Base-by-base conservation (phyloP, 192 early-diverging fungal species). In the Pilobolus umbonatus region DNA sequence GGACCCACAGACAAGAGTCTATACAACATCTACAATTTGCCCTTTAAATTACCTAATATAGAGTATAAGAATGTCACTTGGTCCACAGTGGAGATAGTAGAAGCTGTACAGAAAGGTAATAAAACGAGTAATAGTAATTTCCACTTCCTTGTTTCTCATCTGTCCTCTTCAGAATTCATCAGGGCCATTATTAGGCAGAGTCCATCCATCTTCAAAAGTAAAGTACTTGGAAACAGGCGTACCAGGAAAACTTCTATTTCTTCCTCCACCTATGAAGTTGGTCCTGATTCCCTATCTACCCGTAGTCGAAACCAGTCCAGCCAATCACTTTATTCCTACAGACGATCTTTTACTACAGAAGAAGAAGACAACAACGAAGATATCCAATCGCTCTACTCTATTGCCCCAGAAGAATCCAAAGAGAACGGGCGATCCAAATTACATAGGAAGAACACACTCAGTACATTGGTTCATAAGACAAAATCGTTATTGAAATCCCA, bases 11-110 rank as follows among this genome's bases (percentile, higher is more conserved):
- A 86, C 53, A 88, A 85, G 54, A 88, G 85, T 51, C 61, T 91
- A 29, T 80, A 83, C 55, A 87, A 91, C 59, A 40, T 91, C 26
- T 75, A 79, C 51, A 74, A 79, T 59, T 88, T 90, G 69, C 72
- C 82, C 14, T 87, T 91, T 53, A 64, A 55, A n/a, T 69, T 88
- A 60, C 88, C 86, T 10, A 89, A 83, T 9, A 61, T 91, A 21
- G 88, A 89, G 64, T 91, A 88, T 62, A 75, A 80, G 22, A 90
- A 89, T 63, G 83, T 73, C 52, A 90, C 86, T 1, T 91, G 89
- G 88, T 76, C 83, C 17, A 87, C 80, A 75, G 68, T 76, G 15
- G 87, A 90, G 29, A 71, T 90, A 44, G 63, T 86, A 46, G 72
- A 76, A 42, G 72, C 79, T 10, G 64, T 90, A 5, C 86, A 86